Evolutionary conservation across 1,139 yeast genomes (phyloP), one percentile per base, ranked within the genome.

Genomic region (Williopsis jadinii): DNA sequence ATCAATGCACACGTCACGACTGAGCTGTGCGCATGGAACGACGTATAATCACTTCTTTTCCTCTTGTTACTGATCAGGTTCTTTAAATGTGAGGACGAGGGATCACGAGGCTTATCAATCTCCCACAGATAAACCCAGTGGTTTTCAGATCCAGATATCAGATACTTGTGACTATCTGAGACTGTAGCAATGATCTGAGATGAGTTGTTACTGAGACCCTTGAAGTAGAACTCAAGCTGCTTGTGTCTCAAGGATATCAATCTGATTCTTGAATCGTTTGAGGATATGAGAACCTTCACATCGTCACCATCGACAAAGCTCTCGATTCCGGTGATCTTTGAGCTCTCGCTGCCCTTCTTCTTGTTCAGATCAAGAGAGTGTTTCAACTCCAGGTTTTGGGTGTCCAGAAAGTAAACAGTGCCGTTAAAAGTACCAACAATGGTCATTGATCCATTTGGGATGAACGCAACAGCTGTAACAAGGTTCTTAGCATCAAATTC

Each of bases 381-480:
- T 9, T 72, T 64, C 9, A 72, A 58, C 41, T 73, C 75, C 31
- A 90, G 66, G 0, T 86, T 88, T 38, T 75, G 73, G 0, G 94
- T 81, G 46, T 78, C 80, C 48, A 85, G 61, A 5, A 80, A 69
- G 39, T 73, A 67, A 28, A 87, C 64, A 24, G 76, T 70, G 1
- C 97, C 97, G 50, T 79, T 77, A 54, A 87, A 85, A 6, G 95
- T 88, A 6, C 97, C 97, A 2, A 80, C 80, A 40, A 84, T 67
- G 27, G 85, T 71, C 37, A 71, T 65, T 26, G 68, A 64, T 0
- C 95, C 95, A 53, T 77, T 77, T 0, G 92, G 88, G 0, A 87
- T 71, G 50, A 85, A 79, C 2, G 74, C 73, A 30, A 82, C 69
- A 1, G 94, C 85, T 0, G 95, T 84, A 11, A 85, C 74, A 44